Evolutionary conservation across 352 stramenopile genomes (phyloP).

Genomic region (Phytophthora megakarya): DNA sequence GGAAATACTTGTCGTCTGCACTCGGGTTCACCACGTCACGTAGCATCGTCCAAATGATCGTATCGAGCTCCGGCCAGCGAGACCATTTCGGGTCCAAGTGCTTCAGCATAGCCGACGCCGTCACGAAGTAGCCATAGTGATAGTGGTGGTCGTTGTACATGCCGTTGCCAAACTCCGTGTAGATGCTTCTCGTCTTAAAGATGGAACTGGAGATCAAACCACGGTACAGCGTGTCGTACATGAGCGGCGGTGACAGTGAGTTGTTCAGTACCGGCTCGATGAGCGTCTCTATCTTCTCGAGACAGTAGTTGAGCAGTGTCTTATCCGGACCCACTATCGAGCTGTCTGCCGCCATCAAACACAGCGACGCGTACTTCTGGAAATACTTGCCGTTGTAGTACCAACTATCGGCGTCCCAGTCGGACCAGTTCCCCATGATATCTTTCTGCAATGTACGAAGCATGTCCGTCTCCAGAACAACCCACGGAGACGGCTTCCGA

Average conservation of each 20-base stretch:
- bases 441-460: slow-evolving; percentile 50
- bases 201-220: slow-evolving; percentile 52
- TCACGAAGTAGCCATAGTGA: slow-evolving; percentile 81
- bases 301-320: slow-evolving; percentile 48
- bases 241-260: slow-evolving; percentile 44
- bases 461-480: slow-evolving; percentile 48
- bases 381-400: slow-evolving; percentile 81
- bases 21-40: slow-evolving; percentile 77
- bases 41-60: slow-evolving; percentile 57
- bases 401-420: slow-evolving; percentile 58
- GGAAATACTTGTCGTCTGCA: slow-evolving; percentile 50
- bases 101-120: slow-evolving; percentile 60
- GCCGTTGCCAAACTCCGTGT: slow-evolving; percentile 72
- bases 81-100: slow-evolving; percentile 65
- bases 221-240: slow-evolving; percentile 73
- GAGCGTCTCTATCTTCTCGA: slow-evolving; percentile 61
- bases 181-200: slow-evolving; percentile 50
- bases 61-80: slow-evolving; percentile 56
- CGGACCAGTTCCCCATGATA: slow-evolving; percentile 57
- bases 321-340: slow-evolving; percentile 56
- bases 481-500: slow-evolving; percentile 30
- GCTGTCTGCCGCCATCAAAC: slow-evolving; percentile 62
- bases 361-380: slow-evolving; percentile 82
- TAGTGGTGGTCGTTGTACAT: slow-evolving; percentile 90
- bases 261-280: slow-evolving; percentile 69